Conservation (phyloP, 495 filamentous ascomycete genomes). For the Eremomyces bilateralis region DNA sequence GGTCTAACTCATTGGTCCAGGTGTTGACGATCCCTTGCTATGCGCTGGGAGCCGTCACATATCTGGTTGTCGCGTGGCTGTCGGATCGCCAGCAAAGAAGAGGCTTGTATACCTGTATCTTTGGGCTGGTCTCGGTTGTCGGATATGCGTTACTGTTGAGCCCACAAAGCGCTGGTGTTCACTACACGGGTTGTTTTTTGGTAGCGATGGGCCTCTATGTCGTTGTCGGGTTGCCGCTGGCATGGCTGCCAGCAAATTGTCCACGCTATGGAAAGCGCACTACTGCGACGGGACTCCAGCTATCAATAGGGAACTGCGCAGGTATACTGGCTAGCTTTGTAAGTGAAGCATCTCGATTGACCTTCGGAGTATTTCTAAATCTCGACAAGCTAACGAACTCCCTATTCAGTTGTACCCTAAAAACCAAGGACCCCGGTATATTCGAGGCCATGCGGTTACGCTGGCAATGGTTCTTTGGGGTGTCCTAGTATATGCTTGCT, state of each 20-base stretch:
- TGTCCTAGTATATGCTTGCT: conserved; percentile 23
- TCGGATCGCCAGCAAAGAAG: conserved; percentile 40
- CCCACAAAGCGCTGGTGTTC: conserved; percentile 33
- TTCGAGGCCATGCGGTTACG: conserved; percentile 32
- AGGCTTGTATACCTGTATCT: conserved; percentile 35
- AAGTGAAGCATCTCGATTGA: conserved; percentile 14
- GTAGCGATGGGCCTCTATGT: conserved; percentile 54
- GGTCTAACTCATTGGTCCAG: conserved; percentile 40
- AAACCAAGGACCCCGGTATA: conserved; percentile 24
- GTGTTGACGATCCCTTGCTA: conserved; percentile 65
- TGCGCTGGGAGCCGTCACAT: conserved; percentile 40
- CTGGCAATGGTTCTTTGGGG: conserved; percentile 30
- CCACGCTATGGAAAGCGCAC: conserved; percentile 55
- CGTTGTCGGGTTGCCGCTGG: conserved; percentile 43
- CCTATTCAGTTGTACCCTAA: conserved; percentile 19
- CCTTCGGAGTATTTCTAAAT: conserved; percentile 5
- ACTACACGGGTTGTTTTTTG: conserved; percentile 50
- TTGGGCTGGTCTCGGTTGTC: conserved; percentile 35
- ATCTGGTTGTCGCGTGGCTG: conserved; percentile 36
- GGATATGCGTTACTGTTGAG: conserved; percentile 48
- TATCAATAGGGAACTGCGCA: conserved; percentile 43
- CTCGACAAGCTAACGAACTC: conserved; percentile 4
- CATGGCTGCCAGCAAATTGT: conserved; percentile 37
- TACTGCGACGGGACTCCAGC: conserved; percentile 44
- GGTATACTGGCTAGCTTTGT: conserved; percentile 53